Conservation (phyloP, 2,329 filamentous ascomycete species). For the Clonostachys solani region DNA sequence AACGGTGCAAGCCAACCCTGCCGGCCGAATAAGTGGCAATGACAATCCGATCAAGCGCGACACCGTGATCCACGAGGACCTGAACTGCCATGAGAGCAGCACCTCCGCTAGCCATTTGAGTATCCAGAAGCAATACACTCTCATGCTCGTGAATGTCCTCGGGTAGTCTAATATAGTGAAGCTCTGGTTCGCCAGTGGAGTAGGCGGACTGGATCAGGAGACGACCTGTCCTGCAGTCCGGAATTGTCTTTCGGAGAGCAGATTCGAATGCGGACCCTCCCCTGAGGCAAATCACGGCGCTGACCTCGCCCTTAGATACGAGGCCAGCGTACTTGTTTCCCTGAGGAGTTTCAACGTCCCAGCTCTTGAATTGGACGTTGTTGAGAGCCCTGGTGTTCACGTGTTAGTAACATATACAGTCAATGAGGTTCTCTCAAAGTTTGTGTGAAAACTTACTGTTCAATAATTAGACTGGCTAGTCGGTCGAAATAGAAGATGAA, state of each 20-base stretch:
- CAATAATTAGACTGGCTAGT: conserved; percentile 77
- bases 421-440: background rate
- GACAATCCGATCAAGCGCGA: conserved; percentile 78
- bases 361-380: conserved; percentile 64
- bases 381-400: conserved; percentile 60
- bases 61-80: conserved; percentile 92
- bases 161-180: conserved; percentile 84
- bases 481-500: conserved; percentile 98
- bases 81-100: conserved; percentile 88
- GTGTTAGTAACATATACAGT: background rate
- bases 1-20: conserved; percentile 73
- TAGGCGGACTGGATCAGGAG: conserved; percentile 87
- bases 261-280: conserved; percentile 87
- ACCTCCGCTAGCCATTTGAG: conserved; percentile 92
- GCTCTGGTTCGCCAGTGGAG: conserved; percentile 81
- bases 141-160: conserved; percentile 69
- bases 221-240: conserved; percentile 85
- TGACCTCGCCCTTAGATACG: conserved; percentile 66
- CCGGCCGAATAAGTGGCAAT: conserved; percentile 92
- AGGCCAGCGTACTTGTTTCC: conserved; percentile 69
- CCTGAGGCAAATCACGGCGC: conserved; percentile 82
- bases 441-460: conserved; percentile 48
- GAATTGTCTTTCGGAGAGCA: conserved; percentile 83
- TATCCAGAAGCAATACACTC: conserved; percentile 81
- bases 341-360: conserved; percentile 66